Conservation (phyloP, 1,284 basidiomycete genomes). For the Vanrija humicola region DNA sequence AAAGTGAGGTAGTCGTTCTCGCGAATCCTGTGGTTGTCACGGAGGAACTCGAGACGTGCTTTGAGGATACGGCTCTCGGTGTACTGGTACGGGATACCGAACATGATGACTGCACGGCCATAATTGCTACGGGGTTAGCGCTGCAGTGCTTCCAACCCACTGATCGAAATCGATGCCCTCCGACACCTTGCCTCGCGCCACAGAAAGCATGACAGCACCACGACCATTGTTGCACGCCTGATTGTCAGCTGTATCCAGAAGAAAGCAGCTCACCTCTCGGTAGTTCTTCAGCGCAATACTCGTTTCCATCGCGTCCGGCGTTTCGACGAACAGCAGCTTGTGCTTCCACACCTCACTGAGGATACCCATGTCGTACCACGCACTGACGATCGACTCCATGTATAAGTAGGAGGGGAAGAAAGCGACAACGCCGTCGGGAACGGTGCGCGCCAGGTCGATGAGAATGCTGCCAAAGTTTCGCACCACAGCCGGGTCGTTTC, state of each 20-base stretch:
- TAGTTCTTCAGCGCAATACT: constrained; percentile 98
- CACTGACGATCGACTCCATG: constrained; percentile 99
- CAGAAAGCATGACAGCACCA: constrained; percentile 92
- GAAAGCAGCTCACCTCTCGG: constrained; percentile 62
- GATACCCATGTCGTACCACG: constrained; percentile 99
- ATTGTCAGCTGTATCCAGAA: constrained; percentile 1
- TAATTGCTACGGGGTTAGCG: constrained; percentile 61
- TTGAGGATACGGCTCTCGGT: constrained; percentile 98
- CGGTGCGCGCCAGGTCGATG: constrained; percentile 94
- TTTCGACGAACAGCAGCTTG: constrained; percentile 99
- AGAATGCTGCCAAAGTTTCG: constrained; percentile 98
- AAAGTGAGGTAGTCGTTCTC: constrained; percentile 99
- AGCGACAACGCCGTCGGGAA: constrained; percentile 98
- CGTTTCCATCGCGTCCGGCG: constrained; percentile 97
- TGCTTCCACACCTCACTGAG: constrained; percentile 99
- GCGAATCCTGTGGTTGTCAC: constrained; percentile 96
- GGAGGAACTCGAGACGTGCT: constrained; percentile 92
- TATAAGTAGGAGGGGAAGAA: constrained; percentile 99
- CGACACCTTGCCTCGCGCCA: constrained; percentile 97
- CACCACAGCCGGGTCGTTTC: constrained; percentile 98
- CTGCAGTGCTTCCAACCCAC: constrained; percentile 20
- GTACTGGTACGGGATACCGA: constrained; percentile 98
- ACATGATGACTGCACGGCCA: constrained; percentile 99
- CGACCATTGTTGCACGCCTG: constrained; percentile 98
- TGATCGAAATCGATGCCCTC: constrained; percentile 99